A percentile compares a stretch with the other conserved stretches of the same genome.
Evolutionary conservation across 495 filamentous ascomycete genomes (phyloP).

Genomic region (Podospora pseudocomata): DNA sequence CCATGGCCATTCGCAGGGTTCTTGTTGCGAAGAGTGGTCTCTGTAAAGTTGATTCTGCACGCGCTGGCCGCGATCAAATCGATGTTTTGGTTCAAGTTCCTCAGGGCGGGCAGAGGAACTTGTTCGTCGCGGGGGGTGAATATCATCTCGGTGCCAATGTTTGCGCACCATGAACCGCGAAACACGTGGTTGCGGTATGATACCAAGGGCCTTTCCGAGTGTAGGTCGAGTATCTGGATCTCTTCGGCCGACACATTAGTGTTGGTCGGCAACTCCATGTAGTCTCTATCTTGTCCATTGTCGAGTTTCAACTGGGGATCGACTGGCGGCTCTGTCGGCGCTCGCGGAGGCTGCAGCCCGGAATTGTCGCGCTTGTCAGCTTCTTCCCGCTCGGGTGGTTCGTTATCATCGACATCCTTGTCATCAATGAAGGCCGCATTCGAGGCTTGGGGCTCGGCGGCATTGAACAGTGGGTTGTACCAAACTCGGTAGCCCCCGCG

Average conservation of each 20-base stretch:
- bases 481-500: conserved; percentile 35
- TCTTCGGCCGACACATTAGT: conserved; percentile 18
- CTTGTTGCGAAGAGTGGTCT: conserved; percentile 20
- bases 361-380: conserved; percentile 26
- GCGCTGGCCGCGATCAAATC: conserved; percentile 61
- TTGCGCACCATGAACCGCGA: conserved; percentile 70
- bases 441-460: conserved; percentile 19
- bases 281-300: conserved; percentile 2
- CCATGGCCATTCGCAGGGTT: not conserved
- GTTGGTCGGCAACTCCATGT: conserved; percentile 2
- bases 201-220: conserved; percentile 66
- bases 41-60: conserved; percentile 43
- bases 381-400: conserved; percentile 28
- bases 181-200: conserved; percentile 72
- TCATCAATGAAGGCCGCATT: conserved; percentile 27
- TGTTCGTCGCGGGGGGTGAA: conserved; percentile 53
- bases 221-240: conserved; percentile 80
- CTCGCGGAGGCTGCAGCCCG: conserved; percentile 16
- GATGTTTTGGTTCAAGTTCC: conserved; percentile 46
- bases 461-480: conserved; percentile 37
- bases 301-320: conserved; percentile 18
- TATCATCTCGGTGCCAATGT: conserved; percentile 76
- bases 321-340: conserved; percentile 15
- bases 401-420: conserved; percentile 33
- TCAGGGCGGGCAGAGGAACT: conserved; percentile 38